Evolutionary conservation across 306 rosid genomes (phyloP).

Genomic region (Rosa lucieae): DNA sequence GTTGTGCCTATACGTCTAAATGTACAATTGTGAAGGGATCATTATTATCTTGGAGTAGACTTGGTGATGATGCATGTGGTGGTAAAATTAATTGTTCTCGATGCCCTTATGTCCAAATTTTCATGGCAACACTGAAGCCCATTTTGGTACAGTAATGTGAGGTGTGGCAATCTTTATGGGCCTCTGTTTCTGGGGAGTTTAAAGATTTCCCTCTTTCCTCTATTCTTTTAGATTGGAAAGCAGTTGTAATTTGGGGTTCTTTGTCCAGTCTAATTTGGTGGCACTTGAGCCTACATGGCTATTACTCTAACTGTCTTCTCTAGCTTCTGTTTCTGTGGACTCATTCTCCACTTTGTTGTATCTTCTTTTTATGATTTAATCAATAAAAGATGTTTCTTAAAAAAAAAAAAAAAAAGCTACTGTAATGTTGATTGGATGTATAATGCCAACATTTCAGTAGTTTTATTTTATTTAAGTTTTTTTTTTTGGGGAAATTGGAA

Average conservation of each 20-base stretch:
- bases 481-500: not conserved
- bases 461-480: not conserved
- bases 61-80: slow-evolving; percentile 12
- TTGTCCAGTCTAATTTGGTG: not conserved
- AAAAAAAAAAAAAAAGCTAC: not conserved
- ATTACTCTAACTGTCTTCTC: not conserved
- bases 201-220: not conserved
- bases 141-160: not conserved
- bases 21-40: not conserved
- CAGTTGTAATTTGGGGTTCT: not conserved
- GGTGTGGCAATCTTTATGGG: not conserved
- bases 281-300: not conserved
- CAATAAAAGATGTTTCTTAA: not conserved
- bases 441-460: not conserved
- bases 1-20: not conserved
- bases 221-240: not conserved
- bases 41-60: slow-evolving; percentile 10
- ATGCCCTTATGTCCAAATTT: not conserved
- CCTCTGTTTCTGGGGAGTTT: not conserved
- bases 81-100: not conserved
- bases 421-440: not conserved
- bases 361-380: not conserved
- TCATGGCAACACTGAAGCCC: not conserved
- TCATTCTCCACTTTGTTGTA: not conserved
- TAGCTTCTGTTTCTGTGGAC: not conserved